Conservation (phyloP, 2,329 filamentous ascomycete genomes). For the Coniochaeta sp. region DNA sequence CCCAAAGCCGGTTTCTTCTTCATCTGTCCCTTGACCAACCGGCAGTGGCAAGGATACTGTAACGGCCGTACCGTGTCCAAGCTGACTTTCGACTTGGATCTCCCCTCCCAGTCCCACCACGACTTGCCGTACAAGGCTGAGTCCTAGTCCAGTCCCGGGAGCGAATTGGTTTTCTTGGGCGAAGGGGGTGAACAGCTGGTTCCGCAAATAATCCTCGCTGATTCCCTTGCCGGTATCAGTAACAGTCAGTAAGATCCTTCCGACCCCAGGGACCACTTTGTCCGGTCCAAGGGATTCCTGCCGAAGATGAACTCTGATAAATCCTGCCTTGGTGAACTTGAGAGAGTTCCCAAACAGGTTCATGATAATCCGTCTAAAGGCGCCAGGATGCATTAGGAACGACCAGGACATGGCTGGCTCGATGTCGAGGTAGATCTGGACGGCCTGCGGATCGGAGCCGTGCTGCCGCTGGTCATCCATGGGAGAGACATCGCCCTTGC, state of each 20-base stretch:
- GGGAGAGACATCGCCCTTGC: background rate
- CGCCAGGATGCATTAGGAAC: constrained; percentile 44
- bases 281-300: constrained; percentile 3
- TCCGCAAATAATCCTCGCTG: constrained; percentile 50
- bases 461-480: constrained; percentile 5
- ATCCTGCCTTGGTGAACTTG: constrained; percentile 36
- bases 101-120: constrained; percentile 49
- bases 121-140: constrained; percentile 58
- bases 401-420: constrained; percentile 35
- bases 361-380: constrained; percentile 41
- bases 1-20: constrained; percentile 20
- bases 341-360: constrained; percentile 46
- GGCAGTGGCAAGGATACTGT: constrained; percentile 11
- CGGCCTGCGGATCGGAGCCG: constrained; percentile 1
- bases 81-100: constrained; percentile 44
- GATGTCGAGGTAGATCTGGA: constrained; percentile 39
- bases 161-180: constrained; percentile 54
- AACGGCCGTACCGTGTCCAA: constrained; percentile 22
- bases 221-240: constrained; percentile 61
- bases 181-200: constrained; percentile 56
- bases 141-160: constrained; percentile 54
- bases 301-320: constrained; percentile 10
- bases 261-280: background rate
- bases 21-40: constrained; percentile 1
- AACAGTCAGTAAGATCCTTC: constrained; percentile 35